Evolutionary conservation across 139 green algal species (phyloP), one percentile per base, ranked within the genome.

Genomic region (Auxenochlorella pyrenoidosa): DNA sequence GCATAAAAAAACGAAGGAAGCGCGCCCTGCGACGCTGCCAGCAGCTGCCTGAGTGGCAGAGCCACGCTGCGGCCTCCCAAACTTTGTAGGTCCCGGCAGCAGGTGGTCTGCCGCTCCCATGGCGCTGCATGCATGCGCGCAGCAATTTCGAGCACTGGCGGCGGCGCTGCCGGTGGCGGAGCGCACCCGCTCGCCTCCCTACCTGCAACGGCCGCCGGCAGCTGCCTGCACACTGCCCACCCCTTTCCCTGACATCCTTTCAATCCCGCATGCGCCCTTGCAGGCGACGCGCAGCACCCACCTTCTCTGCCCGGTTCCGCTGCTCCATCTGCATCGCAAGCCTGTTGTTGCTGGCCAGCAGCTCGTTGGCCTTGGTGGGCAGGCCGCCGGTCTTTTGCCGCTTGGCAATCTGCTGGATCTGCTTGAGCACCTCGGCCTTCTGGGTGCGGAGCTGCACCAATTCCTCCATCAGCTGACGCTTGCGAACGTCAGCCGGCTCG

Each of bases 381-480:
- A 79, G 18, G 15, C 78, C 84, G n/a, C 77, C 65, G 10, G 86
- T 84, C 44, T 87, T 86, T 32, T 90, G 85, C 71, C 89, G 89
- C 85, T 92, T 92, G 32, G 89, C 89, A 36, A 92, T 92, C 34
- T 88, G 71, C 78, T 92, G 85, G 21, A 92, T 92, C 54, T 89
- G 75, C 18, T 82, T 75, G 70, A 92, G 79, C 66, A 92, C 89
- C 68, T 92, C 86, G 4, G 89, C 89, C 73, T 92, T 92, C 71
- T 92, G 89, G 10, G 59, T 83, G 60, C 89, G 70, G 13, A 92
- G 70, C 60, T 40, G 21, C 34, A 80, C 60, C 36, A 92, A 41
- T 21, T 90, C 86, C 19, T 86, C 79, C 51, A 72, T 70, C 34
- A 92, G 77, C 77, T 82, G 32, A 16, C 81, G 80, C 88, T 92